Base-by-base conservation (phyloP, 352 stramenopile genomes). In the Peronospora belbahrii region DNA sequence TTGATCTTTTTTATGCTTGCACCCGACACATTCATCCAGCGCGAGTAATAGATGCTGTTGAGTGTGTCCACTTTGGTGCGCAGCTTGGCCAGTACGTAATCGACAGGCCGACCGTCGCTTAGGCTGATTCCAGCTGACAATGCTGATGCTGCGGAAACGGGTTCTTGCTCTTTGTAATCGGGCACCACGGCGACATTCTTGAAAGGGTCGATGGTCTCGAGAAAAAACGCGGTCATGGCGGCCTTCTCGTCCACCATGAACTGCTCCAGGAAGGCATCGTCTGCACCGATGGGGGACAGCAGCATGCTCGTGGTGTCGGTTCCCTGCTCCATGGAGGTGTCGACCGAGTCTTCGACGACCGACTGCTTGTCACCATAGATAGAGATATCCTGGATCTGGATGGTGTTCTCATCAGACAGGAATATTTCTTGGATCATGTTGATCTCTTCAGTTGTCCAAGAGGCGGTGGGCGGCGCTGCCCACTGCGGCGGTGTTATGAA, bases 11-110 rank as follows among this genome's bases (percentile, higher is more conserved):
- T 56, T 20, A 79, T 65, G 31, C 24, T 62, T 0, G 43, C 55
- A 7, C 33, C 47, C n/a, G 65, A 57, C 28, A 56, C 33, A 14
- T 72, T 70, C 44, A 77, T 69, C 42, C 68, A 77, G 39, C 67
- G 72, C 24, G 70, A 65, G 59, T 79, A 85, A 65, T 85, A 85
- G 48, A 82, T 72, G 38, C 64, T 70, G 20, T 65, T 70, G 14
- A 85, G 57, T 27, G 56, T 53, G n/a, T 67, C 55, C 27, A 85
- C 67, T 22, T 76, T 78, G 35, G 51, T 38, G 13, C 70, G 70
- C 33, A 85, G 56, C 46, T 67, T 75, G 28, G 47, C 58, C n/a
- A 85, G 54, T 36, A 61, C 56, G 42, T 70, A 44, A 28, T 82
- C 63, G 13, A 68, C 47, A 5, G 56, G 47, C 23, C 48, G 55